Evolutionary conservation across 2,329 filamentous ascomycete genomes (phyloP), one percentile per base, ranked within the genome.

Genomic region (Paecilomyces niveus): DNA sequence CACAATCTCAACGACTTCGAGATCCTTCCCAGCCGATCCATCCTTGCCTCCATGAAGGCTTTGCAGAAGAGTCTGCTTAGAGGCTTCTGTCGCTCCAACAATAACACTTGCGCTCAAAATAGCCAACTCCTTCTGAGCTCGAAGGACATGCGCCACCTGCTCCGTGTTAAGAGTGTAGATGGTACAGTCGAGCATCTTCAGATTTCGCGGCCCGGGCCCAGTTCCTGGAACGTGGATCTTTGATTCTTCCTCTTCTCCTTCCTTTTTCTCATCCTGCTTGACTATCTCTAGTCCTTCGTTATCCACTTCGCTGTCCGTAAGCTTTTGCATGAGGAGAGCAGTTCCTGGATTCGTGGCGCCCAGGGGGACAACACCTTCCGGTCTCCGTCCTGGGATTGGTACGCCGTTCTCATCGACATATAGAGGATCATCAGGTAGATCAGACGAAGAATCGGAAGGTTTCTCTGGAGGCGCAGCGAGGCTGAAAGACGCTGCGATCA

Each of bases 1-100:
- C 22, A 76, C 69, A 35, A 77, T 67, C 62, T 76, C 74, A 11
- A 76, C 67, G 60, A 74, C 72, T 61, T 77, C 74, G 52, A 76
- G 56, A 53, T 69, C 62, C 54, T 65, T 64, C 49, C 67, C 70
- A 22, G 31, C 39, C 1, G 53, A 45, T n/a, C 49, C 57, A 50
- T 56, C 31, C 5, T 18, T 26, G 9, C 45, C 57, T 6, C 57
- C 57, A 45, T 65, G 65, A 54, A 77, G 56, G 6, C 64, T 66
- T 10, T 68, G 62, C 51, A 74, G 50, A 54, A 77, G 18, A n/a
- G 67, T 61, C 59, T 67, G 69, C 64, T 73, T 75, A 52, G 66
- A 70, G 18, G 64, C 62, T 57, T 71, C 71, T 2, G 65, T 69
- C 8, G 69, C 66, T 60, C 74, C 72, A 3, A 76, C 64, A 24